These are phyloP conservation scores for Tolypocladium nubicola DNA, from an alignment of 2,329 filamentous ascomycete genomes.

Conservation along the genomic window DNA sequence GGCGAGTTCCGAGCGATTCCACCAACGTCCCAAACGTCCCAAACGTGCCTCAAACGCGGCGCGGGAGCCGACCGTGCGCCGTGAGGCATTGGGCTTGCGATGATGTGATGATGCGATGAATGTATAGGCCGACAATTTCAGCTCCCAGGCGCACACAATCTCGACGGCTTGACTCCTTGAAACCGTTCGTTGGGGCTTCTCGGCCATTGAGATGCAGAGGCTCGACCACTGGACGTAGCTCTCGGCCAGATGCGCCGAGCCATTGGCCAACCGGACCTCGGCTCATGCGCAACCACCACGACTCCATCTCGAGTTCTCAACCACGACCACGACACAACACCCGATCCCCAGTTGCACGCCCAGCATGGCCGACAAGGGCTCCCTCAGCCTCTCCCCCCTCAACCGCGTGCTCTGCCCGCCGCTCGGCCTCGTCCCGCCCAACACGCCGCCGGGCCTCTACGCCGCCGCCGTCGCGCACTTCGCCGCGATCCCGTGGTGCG, in stretches of 20 bases:
- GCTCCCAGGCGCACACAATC: neutral
- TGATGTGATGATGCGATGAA: no score
- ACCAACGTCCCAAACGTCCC: neutral
- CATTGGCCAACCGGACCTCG: neutral
- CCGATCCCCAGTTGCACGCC: no score
- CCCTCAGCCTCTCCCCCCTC: conserved; percentile 3
- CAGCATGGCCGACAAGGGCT: neutral
- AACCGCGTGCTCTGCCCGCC: conserved; percentile 19
- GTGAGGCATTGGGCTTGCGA: neutral
- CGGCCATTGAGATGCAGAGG: neutral
- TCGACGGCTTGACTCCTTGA: neutral
- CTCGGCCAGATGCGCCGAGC: neutral
- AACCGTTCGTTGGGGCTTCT: neutral
- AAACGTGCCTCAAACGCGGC: neutral
- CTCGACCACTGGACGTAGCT: no score
- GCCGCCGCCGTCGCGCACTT: conserved; percentile 19
- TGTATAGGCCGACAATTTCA: neutral
- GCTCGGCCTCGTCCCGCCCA: conserved; percentile 16
- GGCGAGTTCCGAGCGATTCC: neutral
- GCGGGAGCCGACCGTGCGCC: neutral
- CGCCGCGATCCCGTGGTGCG: conserved; percentile 24
- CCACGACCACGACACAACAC: no score
- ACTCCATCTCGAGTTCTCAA: no score
- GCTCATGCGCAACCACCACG: no score
- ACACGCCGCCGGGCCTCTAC: conserved; percentile 15